Conservation (phyloP, 2,329 filamentous ascomycete species). For the Sporothrix protearum region DNA sequence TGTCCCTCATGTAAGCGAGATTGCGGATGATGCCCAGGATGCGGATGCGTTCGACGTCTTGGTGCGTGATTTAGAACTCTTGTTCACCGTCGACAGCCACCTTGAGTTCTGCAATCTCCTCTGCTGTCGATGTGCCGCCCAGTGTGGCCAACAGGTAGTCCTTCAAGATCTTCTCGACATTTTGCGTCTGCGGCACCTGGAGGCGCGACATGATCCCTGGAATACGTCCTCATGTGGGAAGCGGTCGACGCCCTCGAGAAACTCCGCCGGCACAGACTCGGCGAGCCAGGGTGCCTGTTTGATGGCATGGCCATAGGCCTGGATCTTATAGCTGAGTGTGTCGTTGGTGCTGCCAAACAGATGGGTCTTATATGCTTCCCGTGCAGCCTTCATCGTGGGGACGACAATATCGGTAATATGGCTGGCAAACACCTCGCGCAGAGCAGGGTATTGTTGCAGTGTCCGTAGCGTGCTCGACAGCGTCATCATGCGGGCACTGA, state of each 20-base stretch:
- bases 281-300: slow-evolving; percentile 25
- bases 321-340: slow-evolving; percentile 27
- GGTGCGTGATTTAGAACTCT: slow-evolving; percentile 24
- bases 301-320: slow-evolving; percentile 27
- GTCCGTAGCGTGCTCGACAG: slow-evolving; percentile 26
- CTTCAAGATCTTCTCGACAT: slow-evolving; percentile 12
- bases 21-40: slow-evolving; percentile 25
- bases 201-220: slow-evolving; percentile 27
- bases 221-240: slow-evolving; percentile 27
- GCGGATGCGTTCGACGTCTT: slow-evolving; percentile 28
- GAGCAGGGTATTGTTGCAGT: slow-evolving; percentile 11
- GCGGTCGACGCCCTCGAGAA: slow-evolving; percentile 24
- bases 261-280: slow-evolving; percentile 18
- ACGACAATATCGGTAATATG: slow-evolving; percentile 23
- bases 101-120: slow-evolving; percentile 18
- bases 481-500: slow-evolving; percentile 27
- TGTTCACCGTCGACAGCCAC: slow-evolving; percentile 25
- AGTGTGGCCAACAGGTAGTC: slow-evolving; percentile 27
- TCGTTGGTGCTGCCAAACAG: slow-evolving; percentile 23
- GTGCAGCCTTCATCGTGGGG: slow-evolving; percentile 24
- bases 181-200: slow-evolving; percentile 9
- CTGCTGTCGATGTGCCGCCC: slow-evolving; percentile 22
- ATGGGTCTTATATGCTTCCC: slow-evolving; percentile 24
- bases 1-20: slow-evolving; percentile 21
- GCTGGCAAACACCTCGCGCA: slow-evolving; percentile 23